Conservation (phyloP, 1,139 yeast species). For the Candida pseudocylindracea region DNA sequence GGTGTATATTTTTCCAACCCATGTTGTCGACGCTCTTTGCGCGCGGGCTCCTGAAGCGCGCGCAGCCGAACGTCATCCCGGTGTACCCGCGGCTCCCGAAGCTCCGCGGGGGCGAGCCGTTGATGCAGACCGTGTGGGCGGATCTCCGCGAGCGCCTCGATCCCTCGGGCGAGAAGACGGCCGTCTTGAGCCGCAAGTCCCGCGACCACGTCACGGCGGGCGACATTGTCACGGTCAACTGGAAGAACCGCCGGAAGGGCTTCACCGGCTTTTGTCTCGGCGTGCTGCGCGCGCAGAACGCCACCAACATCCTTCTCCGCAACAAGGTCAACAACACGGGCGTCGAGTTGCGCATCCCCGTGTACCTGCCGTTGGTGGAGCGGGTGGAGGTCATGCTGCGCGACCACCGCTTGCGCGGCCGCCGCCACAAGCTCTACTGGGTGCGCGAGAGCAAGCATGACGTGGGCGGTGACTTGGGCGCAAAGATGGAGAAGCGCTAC, state of each 20-base stretch:
- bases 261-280: constrained; percentile 52
- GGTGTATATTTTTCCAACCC: neutral
- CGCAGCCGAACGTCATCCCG: constrained; percentile 2
- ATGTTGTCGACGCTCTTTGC: neutral
- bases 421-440: constrained; percentile 68
- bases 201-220: constrained; percentile 42
- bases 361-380: constrained; percentile 56
- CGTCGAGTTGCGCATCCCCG: constrained; percentile 58
- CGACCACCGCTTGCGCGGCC: constrained; percentile 37
- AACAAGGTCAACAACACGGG: constrained; percentile 61
- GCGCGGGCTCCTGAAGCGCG: neutral
- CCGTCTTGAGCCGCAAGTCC: constrained; percentile 23
- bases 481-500: neutral
- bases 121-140: constrained; percentile 22
- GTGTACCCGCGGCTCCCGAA: constrained; percentile 32
- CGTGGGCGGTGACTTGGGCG: constrained; percentile 38
- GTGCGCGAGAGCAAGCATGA: constrained; percentile 70
- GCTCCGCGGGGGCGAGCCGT: constrained; percentile 25
- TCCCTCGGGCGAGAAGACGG: constrained; percentile 49
- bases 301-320: constrained; percentile 51
- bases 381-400: constrained; percentile 55
- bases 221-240: constrained; percentile 59
- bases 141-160: constrained; percentile 37
- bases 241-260: constrained; percentile 44
- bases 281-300: constrained; percentile 35